Evolutionary conservation across 1,139 yeast species (phyloP).

Genomic region (Debaryomycetaceae sp.): DNA sequence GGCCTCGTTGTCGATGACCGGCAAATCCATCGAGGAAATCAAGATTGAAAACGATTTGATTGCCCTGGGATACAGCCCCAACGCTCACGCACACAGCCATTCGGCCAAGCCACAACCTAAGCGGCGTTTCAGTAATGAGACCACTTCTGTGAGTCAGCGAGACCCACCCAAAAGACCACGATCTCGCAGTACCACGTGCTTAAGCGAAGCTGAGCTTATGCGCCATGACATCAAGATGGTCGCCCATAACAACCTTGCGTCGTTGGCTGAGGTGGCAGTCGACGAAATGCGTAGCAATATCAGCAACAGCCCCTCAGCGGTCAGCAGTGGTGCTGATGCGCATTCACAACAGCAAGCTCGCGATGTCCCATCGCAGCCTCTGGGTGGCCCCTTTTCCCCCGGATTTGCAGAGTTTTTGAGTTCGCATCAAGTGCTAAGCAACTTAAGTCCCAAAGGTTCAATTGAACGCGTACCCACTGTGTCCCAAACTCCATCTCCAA

Average conservation of each 20-base stretch:
- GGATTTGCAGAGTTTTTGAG: conserved; percentile 16
- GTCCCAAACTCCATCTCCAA: too few relatives aligned
- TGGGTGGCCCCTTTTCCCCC: conserved; percentile 16
- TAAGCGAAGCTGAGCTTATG: not conserved
- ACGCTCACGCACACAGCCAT: conserved; percentile 10
- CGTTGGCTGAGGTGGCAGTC: conserved; percentile 29
- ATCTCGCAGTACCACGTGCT: conserved; percentile 6
- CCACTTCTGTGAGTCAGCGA: not conserved
- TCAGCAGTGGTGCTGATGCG: conserved; percentile 1
- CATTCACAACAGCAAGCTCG: conserved; percentile 1
- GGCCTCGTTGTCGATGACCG: conserved; percentile 52
- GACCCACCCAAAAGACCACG: conserved; percentile 3
- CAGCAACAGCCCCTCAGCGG: not conserved
- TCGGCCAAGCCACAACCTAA: conserved; percentile 1
- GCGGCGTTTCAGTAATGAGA: conserved; percentile 6
- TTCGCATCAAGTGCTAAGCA: conserved; percentile 4
- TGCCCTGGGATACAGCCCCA: conserved; percentile 47
- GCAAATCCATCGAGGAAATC: conserved; percentile 45
- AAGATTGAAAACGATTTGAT: conserved; percentile 46
- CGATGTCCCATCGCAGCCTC: conserved; percentile 8
- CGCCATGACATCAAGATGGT: not conserved
- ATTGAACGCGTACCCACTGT: not conserved
- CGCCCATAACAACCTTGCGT: conserved; percentile 15
- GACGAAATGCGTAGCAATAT: conserved; percentile 18
- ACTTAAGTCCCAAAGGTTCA: not conserved